Conservation (phyloP, 306 rosid species). For the Sphenostylis stenocarpa region DNA sequence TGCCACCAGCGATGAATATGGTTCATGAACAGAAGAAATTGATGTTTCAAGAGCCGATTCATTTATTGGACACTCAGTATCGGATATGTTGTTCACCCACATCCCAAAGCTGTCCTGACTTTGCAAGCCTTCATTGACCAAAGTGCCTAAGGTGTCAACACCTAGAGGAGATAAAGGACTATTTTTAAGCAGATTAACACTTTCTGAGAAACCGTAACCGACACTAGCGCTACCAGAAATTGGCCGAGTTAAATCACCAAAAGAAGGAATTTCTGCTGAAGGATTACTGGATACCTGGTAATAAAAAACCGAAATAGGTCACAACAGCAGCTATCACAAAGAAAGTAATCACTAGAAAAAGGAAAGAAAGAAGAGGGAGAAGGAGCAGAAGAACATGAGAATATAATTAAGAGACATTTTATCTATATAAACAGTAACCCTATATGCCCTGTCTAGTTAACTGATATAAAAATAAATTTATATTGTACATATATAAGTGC, state of each 20-base stretch:
- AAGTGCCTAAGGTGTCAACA: constrained; percentile 41
- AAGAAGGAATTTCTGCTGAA: constrained; percentile 46
- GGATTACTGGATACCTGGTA: constrained; percentile 50
- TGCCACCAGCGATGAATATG: constrained; percentile 41
- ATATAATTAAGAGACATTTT: not conserved
- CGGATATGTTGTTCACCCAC: constrained; percentile 61
- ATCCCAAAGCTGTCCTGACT: constrained; percentile 88
- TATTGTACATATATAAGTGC: not conserved
- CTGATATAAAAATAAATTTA: not conserved
- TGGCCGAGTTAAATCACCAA: constrained; percentile 37
- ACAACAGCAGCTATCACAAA: constrained; percentile 23
- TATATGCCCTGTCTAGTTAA: not conserved
- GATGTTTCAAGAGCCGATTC: constrained; percentile 51
- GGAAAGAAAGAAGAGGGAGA: not conserved
- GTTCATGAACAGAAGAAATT: constrained; percentile 46
- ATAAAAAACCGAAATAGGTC: constrained; percentile 20
- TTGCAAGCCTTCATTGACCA: constrained; percentile 60
- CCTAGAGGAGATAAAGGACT: constrained; percentile 33
- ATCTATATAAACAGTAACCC: not conserved
- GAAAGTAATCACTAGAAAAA: not conserved
- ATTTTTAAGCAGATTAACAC: constrained; percentile 32
- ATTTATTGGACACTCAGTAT: constrained; percentile 46
- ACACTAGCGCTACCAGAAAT: constrained; percentile 27
- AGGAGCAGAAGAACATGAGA: not conserved
- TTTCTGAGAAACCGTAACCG: constrained; percentile 38